Conservation (phyloP, 768 basidiomycete species). For the Lenzites betulinus region DNA sequence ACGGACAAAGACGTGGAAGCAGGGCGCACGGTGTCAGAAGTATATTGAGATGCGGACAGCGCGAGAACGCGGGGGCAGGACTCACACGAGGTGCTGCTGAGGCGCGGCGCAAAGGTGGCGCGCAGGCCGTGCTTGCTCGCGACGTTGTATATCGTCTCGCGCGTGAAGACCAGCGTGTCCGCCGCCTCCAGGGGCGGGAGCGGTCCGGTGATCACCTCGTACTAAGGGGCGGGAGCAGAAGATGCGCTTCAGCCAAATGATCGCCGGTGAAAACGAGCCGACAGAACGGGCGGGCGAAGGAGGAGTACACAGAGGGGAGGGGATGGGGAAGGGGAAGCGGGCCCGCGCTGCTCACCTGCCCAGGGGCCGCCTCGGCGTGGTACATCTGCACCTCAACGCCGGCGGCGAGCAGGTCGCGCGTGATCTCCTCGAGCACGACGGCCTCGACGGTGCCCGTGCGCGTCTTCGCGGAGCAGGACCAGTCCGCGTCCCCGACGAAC, state of each 20-base stretch:
- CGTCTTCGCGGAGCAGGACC: conserved; percentile 42
- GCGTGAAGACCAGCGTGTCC: conserved; percentile 65
- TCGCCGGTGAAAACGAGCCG: background rate
- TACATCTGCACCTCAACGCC: conserved; percentile 68
- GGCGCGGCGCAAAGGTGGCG: conserved; percentile 67
- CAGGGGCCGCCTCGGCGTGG: conserved; percentile 70
- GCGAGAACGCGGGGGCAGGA: background rate
- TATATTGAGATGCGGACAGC: background rate
- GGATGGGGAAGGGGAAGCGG: background rate
- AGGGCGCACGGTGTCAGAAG: background rate
- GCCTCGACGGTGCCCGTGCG: conserved; percentile 49
- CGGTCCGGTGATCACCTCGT: conserved; percentile 71
- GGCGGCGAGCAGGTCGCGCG: conserved; percentile 45
- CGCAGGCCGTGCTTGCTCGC: conserved; percentile 63
- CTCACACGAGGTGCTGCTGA: conserved; percentile 44
- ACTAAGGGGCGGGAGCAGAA: conserved; percentile 51
- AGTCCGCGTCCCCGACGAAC: conserved; percentile 50
- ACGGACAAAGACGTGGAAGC: background rate
- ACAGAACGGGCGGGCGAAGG: no score
- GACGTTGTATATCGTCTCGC: conserved; percentile 66
- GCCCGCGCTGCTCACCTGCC: conserved; percentile 48
- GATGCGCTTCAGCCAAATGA: conserved; percentile 30
- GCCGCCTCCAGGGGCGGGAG: conserved; percentile 66
- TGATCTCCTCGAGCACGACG: conserved; percentile 60
- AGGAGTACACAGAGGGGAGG: background rate